Evolutionary conservation across 257 asterid species (phyloP).

Genomic region (Solanum lignicaule): DNA sequence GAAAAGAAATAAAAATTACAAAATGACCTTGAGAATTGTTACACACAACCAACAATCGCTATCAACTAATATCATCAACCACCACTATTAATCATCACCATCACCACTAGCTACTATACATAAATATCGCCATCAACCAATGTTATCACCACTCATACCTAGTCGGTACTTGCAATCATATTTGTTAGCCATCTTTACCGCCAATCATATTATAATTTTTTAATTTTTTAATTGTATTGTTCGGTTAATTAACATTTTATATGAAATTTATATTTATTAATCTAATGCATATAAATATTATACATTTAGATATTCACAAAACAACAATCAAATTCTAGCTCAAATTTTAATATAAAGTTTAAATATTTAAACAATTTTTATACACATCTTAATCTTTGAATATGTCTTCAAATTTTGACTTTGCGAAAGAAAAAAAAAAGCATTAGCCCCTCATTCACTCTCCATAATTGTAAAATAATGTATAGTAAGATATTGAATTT

Average conservation of each 20-base stretch:
- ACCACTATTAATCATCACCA: neutral
- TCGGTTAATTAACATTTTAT: neutral
- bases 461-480: neutral
- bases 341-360: too few relatives aligned
- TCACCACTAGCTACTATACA: neutral
- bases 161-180: neutral
- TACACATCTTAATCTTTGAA: neutral
- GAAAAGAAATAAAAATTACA: too few relatives aligned
- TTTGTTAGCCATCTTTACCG: neutral
- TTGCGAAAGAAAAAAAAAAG: neutral
- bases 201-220: neutral
- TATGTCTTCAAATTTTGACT: neutral
- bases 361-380: neutral
- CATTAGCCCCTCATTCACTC: neutral
- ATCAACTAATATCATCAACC: neutral
- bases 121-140: neutral
- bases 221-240: neutral
- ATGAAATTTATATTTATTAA: neutral
- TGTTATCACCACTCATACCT: neutral
- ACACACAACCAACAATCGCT: neutral
- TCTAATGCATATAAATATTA: neutral
- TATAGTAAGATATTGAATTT: neutral
- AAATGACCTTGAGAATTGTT: too few relatives aligned
- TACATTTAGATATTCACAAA: neutral
- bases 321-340: neutral